Base-by-base conservation (phyloP, 1,284 basidiomycete species). In the Chiua sp. region DNA sequence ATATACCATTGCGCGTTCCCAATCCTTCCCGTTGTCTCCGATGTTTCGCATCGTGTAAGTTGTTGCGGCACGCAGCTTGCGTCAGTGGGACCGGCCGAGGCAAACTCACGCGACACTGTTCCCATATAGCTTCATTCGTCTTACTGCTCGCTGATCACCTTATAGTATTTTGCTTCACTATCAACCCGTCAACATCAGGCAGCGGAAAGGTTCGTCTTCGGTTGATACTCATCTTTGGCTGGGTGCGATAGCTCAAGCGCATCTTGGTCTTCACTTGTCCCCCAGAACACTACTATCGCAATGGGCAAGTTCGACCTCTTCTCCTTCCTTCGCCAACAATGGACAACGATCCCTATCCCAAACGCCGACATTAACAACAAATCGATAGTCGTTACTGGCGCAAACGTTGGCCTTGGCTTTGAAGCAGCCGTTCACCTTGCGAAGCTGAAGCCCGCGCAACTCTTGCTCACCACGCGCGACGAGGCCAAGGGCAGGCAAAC, bases 351-450 rank as follows among this genome's bases (percentile, higher is more conserved):
- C 30, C 71, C 72, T 5, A 47, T 67, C 18, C 55, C 65, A 37
- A 66, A 56, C 12, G 57, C 60, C 28, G 68, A 79, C 33, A 59
- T 78, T 47, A 65, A 65, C 15, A 66, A 71, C 55, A 69, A 71
- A 58, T 69, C 71, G 2, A 60, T 77, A 13, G 55, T 76, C 12
- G 53, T 77, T 39, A 68, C 65, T 0, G 72, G 75, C n/a, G 59
- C 72, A 28, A 77, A 77, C 53, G 63, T 68, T 28, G 76, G 75
- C n/a, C 65, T 76, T 7, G 76, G 74, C 11, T 65, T 71, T n/a
- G 76, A 75, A 61, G 70, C 75, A 15, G 73, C 69, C n/a, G 56
- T 69, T 48, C 68, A 65, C 44, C 55, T 75, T 15, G 68, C 73
- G n/a, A 62, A 63, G 28, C 67, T 75, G 51, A 63, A 61, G 13